These are phyloP conservation scores for Cryptosporidium parvum DNA, from an alignment of 169 alveolate genomes.

Conservation along the genomic window DNA sequence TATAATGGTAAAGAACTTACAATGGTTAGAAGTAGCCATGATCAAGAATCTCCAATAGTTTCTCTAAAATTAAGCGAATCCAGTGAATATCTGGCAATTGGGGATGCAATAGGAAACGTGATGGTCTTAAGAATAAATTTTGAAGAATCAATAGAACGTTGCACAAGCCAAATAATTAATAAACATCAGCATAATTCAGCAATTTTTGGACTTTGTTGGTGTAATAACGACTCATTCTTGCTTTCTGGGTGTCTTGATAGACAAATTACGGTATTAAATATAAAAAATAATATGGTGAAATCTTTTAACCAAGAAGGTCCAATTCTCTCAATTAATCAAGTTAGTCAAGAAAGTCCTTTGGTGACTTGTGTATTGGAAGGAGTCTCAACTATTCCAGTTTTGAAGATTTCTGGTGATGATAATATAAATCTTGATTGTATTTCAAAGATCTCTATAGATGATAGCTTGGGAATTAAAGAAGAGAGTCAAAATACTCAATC, in stretches of 20 bases:
- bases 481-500: constrained; percentile 19
- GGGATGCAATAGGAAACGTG: constrained; percentile 54
- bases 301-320: constrained; percentile 42
- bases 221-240: constrained; percentile 19
- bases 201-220: constrained; percentile 70
- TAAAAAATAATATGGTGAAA: not conserved
- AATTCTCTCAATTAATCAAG: constrained; percentile 34
- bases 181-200: constrained; percentile 53
- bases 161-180: not conserved
- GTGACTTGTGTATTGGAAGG: constrained; percentile 66
- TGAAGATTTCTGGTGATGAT: constrained; percentile 4
- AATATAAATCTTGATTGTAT: constrained; percentile 23
- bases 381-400: constrained; percentile 32
- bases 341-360: not conserved
- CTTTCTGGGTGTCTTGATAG: constrained; percentile 66
- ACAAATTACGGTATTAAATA: constrained; percentile 41
- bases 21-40: not conserved
- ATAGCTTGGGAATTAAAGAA: not conserved
- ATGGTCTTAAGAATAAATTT: constrained; percentile 3
- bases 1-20: constrained; percentile 36
- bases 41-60: constrained; percentile 56
- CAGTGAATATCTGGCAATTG: constrained; percentile 36
- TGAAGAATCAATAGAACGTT: not conserved
- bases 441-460: constrained; percentile 1
- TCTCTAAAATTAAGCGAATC: constrained; percentile 36